phyloP scores from a whole-genome alignment of 768 basidiomycete genomes.

The Trametes gibbosa region DNA sequence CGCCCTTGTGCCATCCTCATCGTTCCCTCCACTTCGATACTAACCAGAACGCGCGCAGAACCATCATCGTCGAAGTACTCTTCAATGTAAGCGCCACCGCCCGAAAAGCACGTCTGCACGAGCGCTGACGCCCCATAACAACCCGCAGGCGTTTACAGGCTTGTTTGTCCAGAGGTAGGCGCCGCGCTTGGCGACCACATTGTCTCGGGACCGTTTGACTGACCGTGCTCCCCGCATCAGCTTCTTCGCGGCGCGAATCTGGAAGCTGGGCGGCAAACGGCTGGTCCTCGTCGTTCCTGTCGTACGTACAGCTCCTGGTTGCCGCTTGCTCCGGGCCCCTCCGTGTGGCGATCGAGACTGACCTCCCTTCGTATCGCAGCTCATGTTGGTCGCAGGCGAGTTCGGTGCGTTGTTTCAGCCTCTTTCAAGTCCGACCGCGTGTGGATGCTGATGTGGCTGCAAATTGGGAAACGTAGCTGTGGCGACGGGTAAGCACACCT shows the following conservation, averaged over 20 bases:
- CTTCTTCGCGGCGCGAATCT: slow-evolving; percentile 23
- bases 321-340: too few species aligned
- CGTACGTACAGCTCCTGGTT: slow-evolving; percentile 32
- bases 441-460: too few species aligned
- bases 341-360: neutral
- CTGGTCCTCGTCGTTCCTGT: slow-evolving; percentile 40
- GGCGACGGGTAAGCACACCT: neutral
- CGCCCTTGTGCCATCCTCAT: too few species aligned
- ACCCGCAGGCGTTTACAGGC: slow-evolving; percentile 47
- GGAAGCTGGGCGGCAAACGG: slow-evolving; percentile 44
- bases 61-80: slow-evolving; percentile 44
- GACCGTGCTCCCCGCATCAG: neutral
- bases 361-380: slow-evolving; percentile 27
- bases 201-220: too few species aligned
- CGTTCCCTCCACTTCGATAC: neutral
- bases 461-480: neutral
- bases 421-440: neutral
- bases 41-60: slow-evolving; percentile 23
- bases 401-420: too few species aligned
- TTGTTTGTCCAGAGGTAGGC: slow-evolving; percentile 53
- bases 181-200: too few species aligned
- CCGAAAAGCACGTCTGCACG: too few species aligned
- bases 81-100: slow-evolving; percentile 43
- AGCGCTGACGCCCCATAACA: neutral
- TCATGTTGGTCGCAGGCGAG: slow-evolving; percentile 44